Percentiles rank a stretch among this genome's conserved stretches.
phyloP scores from a whole-genome alignment of 805 yeast genomes.

The Lipomyces sp. region DNA sequence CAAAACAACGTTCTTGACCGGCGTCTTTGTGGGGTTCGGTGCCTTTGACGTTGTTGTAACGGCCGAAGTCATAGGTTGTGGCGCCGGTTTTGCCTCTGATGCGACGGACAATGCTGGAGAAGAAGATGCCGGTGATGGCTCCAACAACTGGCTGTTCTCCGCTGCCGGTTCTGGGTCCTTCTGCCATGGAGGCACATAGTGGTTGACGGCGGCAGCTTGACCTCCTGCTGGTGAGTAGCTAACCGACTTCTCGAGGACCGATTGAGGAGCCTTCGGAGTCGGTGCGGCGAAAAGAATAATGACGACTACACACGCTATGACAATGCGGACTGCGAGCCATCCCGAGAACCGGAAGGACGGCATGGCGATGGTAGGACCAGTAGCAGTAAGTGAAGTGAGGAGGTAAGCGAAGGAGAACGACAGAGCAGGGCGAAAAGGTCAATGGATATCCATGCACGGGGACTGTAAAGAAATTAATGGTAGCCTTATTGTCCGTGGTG shows the following conservation, averaged over 20 bases:
- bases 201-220: background rate
- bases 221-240: background rate
- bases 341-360: slow-evolving; percentile 10
- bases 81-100: background rate
- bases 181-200: slow-evolving; percentile 7
- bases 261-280: background rate
- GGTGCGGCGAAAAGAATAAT: slow-evolving; percentile 12
- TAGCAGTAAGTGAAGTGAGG: background rate
- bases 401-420: background rate
- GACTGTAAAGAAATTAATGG: background rate
- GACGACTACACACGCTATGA: slow-evolving; percentile 19
- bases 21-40: too few species aligned
- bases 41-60: too few species aligned
- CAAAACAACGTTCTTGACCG: background rate
- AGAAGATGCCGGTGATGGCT: background rate
- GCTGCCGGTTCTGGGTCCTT: background rate
- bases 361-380: background rate
- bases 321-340: slow-evolving; percentile 16
- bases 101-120: background rate
- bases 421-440: background rate
- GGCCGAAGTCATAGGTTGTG: background rate
- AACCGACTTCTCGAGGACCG: background rate
- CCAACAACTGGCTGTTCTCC: background rate
- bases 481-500: background rate
- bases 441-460: background rate